These are phyloP conservation scores for Blastobotrys attinorum DNA, from an alignment of 805 yeast species.

Conservation along the genomic window DNA sequence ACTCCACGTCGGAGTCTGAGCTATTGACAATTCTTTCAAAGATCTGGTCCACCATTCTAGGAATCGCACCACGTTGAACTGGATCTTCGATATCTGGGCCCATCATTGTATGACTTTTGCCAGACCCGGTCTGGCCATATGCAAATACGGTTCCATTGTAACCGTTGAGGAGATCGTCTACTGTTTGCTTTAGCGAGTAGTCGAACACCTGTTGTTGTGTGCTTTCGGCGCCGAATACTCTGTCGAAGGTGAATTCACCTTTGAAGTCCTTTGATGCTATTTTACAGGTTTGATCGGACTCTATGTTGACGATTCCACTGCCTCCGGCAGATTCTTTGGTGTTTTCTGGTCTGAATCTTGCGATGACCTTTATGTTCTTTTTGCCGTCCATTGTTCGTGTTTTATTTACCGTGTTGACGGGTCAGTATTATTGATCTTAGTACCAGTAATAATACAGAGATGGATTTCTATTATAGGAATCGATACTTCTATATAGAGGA, in stretches of 20 bases:
- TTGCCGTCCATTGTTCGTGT: no score
- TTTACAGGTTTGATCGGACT: conserved; percentile 20
- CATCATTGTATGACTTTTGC: conserved; percentile 72
- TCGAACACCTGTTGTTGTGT: conserved; percentile 54
- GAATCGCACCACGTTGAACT: conserved; percentile 57
- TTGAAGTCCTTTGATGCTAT: conserved; percentile 22
- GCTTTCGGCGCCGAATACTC: conserved; percentile 46
- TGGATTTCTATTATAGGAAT: no score
- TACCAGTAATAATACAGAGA: no score
- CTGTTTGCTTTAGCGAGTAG: conserved; percentile 51
- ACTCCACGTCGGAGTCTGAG: conserved; percentile 46
- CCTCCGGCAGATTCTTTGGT: conserved; percentile 26
- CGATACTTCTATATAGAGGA: no score
- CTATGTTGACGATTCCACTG: conserved; percentile 20
- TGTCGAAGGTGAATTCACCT: conserved; percentile 50
- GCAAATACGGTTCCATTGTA: conserved; percentile 71
- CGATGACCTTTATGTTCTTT: conserved; percentile 54
- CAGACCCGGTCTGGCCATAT: conserved; percentile 75
- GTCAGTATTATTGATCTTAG: no score
- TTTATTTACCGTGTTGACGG: no score
- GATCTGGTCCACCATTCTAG: conserved; percentile 59
- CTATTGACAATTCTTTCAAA: conserved; percentile 46
- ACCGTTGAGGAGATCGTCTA: conserved; percentile 65
- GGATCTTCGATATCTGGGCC: conserved; percentile 39
- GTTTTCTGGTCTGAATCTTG: conserved; percentile 59